Conservation (phyloP, 2,329 filamentous ascomycete genomes). For the Cucurbitaria berberidis region DNA sequence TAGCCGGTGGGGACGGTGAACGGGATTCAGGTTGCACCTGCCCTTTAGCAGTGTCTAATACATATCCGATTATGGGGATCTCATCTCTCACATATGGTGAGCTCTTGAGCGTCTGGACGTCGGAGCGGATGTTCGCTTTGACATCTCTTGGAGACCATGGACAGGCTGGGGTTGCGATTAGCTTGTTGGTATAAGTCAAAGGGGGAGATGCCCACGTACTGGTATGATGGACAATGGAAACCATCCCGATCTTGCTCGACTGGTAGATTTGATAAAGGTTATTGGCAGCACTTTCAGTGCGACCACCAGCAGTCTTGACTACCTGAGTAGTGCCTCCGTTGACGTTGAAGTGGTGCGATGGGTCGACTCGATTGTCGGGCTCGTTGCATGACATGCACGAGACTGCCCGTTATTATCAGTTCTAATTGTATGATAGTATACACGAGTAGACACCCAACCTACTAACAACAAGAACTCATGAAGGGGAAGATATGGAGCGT, state of each 20-base stretch:
- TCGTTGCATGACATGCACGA: constrained; percentile 28
- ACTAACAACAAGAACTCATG: constrained; percentile 5
- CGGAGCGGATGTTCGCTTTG: constrained; percentile 19
- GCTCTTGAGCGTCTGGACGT: constrained; percentile 16
- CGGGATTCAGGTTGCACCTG: constrained; percentile 5
- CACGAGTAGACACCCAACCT: neutral
- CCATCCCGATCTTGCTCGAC: constrained; percentile 20
- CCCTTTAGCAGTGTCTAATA: constrained; percentile 18
- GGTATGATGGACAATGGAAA: constrained; percentile 29
- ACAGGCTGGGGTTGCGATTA: constrained; percentile 15
- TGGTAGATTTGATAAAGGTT: constrained; percentile 21
- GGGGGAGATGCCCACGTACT: constrained; percentile 6
- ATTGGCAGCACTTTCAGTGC: constrained; percentile 12
- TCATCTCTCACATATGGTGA: constrained; percentile 21
- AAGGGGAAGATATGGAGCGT: constrained; percentile 5
- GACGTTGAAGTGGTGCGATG: constrained; percentile 30
- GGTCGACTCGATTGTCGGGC: constrained; percentile 15
- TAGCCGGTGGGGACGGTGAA: neutral
- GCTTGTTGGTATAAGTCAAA: neutral
- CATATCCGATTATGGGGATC: constrained; percentile 27
- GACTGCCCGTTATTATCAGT: constrained; percentile 8
- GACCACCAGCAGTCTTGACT: constrained; percentile 22
- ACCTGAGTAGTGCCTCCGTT: constrained; percentile 19
- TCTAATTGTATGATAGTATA: neutral
- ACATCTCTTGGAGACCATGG: constrained; percentile 8